Evolutionary conservation across 257 asterid species (phyloP), one percentile per base, ranked within the genome.

Genomic region (Nemophila menziesii): DNA sequence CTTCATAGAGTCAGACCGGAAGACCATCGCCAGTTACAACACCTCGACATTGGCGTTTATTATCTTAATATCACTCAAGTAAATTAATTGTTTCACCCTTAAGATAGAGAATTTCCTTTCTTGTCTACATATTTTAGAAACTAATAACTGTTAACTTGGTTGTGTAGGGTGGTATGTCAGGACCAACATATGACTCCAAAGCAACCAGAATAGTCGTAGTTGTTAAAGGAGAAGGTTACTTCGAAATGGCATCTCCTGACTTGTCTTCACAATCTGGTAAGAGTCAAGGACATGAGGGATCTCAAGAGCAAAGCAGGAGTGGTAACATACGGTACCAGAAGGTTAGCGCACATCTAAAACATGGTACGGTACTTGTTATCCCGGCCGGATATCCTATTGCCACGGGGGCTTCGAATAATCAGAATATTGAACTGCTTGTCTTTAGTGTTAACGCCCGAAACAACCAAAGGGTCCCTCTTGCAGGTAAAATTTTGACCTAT

Each of bases 221-320:
- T 12, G 51, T 55, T 0, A 58, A 56, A 42, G 85, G 80, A 45
- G 44, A 14, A 1, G 85, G 75, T 1, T 39, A 54, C 8, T 51
- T 56, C 10, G 78, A 71, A 54, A 65, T 75, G 67, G 75, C 71
- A 2, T 68, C 78, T 40, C 85, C 85, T 17, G 70, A 68, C 51
- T 37, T 59, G 8, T 15, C 62, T 17, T n/a, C 50, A 0, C 56
- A 56, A 26, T 22, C 36, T 14, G 23, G 39, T 0, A 23, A 18
- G 1, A 41, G 52, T 43, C 51, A 52, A 24, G 44, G 47, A 12
- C 26, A 50, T 0, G 26, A 38, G 4, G 51, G 56, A 13, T 13
- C 20, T 23, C n/a, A n/a, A n/a, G 37, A 52, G 12, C 52, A 46
- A 12, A 20, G 46, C 20, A 46, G 9, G 15, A 51, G 36, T 5